Evolutionary conservation across 2,329 filamentous ascomycete genomes (phyloP).

Genomic region (Bipolaris cookei): DNA sequence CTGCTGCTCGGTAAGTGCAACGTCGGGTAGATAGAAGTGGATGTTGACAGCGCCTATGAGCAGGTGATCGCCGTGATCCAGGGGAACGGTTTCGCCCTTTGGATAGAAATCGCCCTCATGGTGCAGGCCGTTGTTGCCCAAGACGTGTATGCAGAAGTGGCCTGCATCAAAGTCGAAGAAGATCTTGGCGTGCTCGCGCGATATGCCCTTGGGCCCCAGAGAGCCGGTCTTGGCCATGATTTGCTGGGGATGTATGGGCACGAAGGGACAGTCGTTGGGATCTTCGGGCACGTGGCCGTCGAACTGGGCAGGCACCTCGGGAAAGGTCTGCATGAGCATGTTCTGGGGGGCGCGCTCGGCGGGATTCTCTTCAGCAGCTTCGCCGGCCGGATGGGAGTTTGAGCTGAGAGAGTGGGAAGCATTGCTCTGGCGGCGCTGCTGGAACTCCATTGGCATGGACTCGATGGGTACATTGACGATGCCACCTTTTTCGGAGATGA

Average conservation of each 20-base stretch:
- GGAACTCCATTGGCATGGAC: conserved; percentile 44
- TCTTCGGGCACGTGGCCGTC: conserved; percentile 64
- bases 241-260: conserved; percentile 72
- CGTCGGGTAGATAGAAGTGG: conserved; percentile 68
- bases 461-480: conserved; percentile 58
- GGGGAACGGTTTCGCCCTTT: conserved; percentile 44
- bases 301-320: conserved; percentile 56
- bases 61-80: conserved; percentile 70
- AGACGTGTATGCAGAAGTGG: conserved; percentile 69
- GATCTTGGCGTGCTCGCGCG: conserved; percentile 75
- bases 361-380: conserved; percentile 34
- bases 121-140: conserved; percentile 70
- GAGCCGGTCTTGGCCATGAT: conserved; percentile 52
- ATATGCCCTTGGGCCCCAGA: conserved; percentile 74
- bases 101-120: conserved; percentile 36
- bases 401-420: conserved; percentile 60
- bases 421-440: conserved; percentile 44
- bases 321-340: conserved; percentile 46
- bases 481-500: conserved; percentile 72
- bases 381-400: conserved; percentile 51
- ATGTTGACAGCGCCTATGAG: conserved; percentile 75
- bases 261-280: conserved; percentile 67
- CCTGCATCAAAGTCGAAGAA: conserved; percentile 68
- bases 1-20: conserved; percentile 56
- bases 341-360: conserved; percentile 44